Evolutionary conservation across 305 asterid species (phyloP), one percentile per base, ranked within the genome.

Genomic region (Striga hermonthica): DNA sequence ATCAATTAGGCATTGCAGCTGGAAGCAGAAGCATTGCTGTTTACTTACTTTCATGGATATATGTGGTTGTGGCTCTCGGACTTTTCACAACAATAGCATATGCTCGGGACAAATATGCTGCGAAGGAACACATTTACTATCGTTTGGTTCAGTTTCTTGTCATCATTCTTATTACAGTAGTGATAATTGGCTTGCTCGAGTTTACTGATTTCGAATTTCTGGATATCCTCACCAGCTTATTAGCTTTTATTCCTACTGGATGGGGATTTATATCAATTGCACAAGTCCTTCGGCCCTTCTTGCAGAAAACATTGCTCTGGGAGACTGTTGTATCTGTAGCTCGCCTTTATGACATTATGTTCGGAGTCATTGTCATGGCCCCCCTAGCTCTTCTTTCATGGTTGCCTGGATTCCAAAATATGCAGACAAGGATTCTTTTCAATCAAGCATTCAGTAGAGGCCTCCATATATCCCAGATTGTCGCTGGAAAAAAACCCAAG

Each of bases 381-480:
- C 97, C 96, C 0, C 81, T 88, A 44, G 95, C 90, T 47, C 74
- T 88, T 58, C 77, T 90, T 40, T 90, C 97, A 52, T 90, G 97
- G 97, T 71, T 87, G 75, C 96, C 97, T 53, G 95, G 96, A n/a
- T 87, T 86, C 81, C 97, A 90, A 70, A 80, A 88, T 58, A 87
- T 88, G 97, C 97, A 90, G 83, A 90, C 97, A 8, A 84, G 95
- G 87, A 88, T 90, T 71, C 84, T 90, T 35, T 88, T 87, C 83
- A 90, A 90, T 65, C 90, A 90, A 52, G 96, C 96, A 41, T 90
- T 90, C 70, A 87, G 97, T 70, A 80, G 96, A 73, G 97, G 97
- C 49, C 75, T 90, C 62, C 95, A 88, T 72, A 89, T 89, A 67
- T 89, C 91, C 77, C 92, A 85, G 81, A 83, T 89, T 74, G 82